Evolutionary conservation across 495 filamentous ascomycete species (phyloP).

Genomic region (Hyaloscypha variabilis): DNA sequence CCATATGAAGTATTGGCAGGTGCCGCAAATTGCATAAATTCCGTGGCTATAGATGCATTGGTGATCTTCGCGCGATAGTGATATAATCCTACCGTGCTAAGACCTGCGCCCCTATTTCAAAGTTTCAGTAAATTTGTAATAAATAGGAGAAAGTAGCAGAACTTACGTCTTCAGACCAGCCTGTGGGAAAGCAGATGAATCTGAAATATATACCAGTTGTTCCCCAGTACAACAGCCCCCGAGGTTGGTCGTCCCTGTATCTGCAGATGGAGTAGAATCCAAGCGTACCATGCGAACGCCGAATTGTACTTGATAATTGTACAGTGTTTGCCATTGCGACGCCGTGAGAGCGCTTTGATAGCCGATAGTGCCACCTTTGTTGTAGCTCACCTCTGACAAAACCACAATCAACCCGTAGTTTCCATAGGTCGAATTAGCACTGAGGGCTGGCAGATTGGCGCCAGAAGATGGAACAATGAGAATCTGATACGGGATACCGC

Average conservation of each 20-base stretch:
- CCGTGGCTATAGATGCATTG: slow-evolving; percentile 52
- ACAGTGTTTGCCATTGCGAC: slow-evolving; percentile 58
- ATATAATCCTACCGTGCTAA: slow-evolving; percentile 57
- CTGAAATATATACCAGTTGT: slow-evolving; percentile 52
- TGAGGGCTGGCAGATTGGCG: slow-evolving; percentile 51
- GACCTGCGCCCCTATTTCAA: slow-evolving; percentile 35
- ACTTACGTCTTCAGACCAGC: slow-evolving; percentile 40
- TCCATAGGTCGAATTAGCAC: slow-evolving; percentile 44
- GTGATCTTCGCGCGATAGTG: slow-evolving; percentile 61
- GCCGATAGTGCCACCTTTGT: slow-evolving; percentile 41
- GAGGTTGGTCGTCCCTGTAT: slow-evolving; percentile 47
- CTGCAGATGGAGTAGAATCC: slow-evolving; percentile 55
- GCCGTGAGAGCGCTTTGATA: slow-evolving; percentile 58
- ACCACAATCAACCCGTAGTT: slow-evolving; percentile 63
- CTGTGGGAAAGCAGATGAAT: slow-evolving; percentile 49
- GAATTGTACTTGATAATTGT: slow-evolving; percentile 59
- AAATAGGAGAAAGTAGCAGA: not conserved
- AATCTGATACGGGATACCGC: slow-evolving; percentile 61
- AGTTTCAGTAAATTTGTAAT: not conserved
- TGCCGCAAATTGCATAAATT: slow-evolving; percentile 53
- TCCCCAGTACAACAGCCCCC: slow-evolving; percentile 56
- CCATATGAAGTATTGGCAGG: slow-evolving; percentile 35
- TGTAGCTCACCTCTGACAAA: slow-evolving; percentile 57
- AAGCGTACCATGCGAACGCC: slow-evolving; percentile 64
- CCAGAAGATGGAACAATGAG: slow-evolving; percentile 56